Evolutionary conservation across 495 filamentous ascomycete genomes (phyloP).

Genomic region (Polyplosphaeria fusca): DNA sequence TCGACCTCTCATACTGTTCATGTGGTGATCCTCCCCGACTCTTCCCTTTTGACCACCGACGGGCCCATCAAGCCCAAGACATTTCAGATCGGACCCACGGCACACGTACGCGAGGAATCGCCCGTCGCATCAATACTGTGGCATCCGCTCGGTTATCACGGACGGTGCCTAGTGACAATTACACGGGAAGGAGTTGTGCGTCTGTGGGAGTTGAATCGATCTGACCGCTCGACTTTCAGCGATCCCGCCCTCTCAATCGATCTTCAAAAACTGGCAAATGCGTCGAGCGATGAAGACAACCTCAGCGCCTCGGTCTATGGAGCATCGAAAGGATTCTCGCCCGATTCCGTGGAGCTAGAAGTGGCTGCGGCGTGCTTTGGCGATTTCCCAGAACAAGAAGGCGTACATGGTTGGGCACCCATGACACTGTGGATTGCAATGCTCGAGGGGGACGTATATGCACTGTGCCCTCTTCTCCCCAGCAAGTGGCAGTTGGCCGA

Average conservation of each 20-base stretch:
- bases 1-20: constrained; percentile 80
- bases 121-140: constrained; percentile 74
- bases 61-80: constrained; percentile 71
- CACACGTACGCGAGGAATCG: constrained; percentile 78
- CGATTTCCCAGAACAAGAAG: constrained; percentile 53
- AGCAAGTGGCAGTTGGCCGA: constrained; percentile 61
- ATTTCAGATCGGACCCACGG: constrained; percentile 81
- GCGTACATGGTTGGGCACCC: constrained; percentile 76
- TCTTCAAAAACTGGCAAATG: constrained; percentile 76
- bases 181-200: constrained; percentile 81
- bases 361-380: constrained; percentile 82
- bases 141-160: constrained; percentile 79
- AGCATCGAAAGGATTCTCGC: constrained; percentile 75
- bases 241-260: constrained; percentile 77
- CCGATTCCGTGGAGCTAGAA: constrained; percentile 81
- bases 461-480: constrained; percentile 82
- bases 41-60: constrained; percentile 62
- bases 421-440: constrained; percentile 94
- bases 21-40: constrained; percentile 72
- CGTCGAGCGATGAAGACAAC: constrained; percentile 70
- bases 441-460: constrained; percentile 82
- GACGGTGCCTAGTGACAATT: constrained; percentile 71
- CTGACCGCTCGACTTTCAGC: constrained; percentile 80
- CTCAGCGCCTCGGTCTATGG: constrained; percentile 66
- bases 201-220: constrained; percentile 77